Evolutionary conservation across 768 basidiomycete species (phyloP).

Genomic region (Hygrocybe coccinea): DNA sequence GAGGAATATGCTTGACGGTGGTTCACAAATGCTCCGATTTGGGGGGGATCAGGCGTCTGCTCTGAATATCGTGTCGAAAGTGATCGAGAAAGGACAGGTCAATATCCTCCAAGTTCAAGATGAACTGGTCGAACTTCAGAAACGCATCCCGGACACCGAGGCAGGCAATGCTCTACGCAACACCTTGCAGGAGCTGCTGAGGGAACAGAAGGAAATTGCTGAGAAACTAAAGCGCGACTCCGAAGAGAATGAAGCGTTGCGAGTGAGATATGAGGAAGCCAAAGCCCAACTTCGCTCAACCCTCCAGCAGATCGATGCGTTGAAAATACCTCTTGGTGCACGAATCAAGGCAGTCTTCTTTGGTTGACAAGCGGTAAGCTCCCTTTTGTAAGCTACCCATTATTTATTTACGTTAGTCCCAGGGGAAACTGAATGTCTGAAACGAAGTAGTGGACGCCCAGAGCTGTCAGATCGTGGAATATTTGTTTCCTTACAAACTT

Average conservation of each 20-base stretch:
- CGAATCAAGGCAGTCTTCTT: slow-evolving; percentile 13
- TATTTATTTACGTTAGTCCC: no score
- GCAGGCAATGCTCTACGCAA: slow-evolving; percentile 27
- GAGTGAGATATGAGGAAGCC: slow-evolving; percentile 14
- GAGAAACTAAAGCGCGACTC: slow-evolving; percentile 14
- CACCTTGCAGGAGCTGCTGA: slow-evolving; percentile 24
- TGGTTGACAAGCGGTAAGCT: slow-evolving; percentile 12
- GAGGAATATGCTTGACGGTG: slow-evolving; percentile 21
- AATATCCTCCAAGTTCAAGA: slow-evolving; percentile 27
- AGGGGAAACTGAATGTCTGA: no score
- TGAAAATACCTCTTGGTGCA: slow-evolving; percentile 24
- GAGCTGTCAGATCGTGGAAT: no score
- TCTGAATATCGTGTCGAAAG: slow-evolving; percentile 23
- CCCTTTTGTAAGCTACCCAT: no score
- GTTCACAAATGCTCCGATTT: slow-evolving; percentile 17
- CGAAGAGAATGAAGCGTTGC: slow-evolving; percentile 12
- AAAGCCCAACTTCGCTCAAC: slow-evolving; percentile 21
- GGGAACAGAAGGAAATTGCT: slow-evolving; percentile 21
- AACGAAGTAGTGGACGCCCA: no score
- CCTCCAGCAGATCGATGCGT: slow-evolving; percentile 16
- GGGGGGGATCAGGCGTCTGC: slow-evolving; percentile 19
- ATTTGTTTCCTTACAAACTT: no score
- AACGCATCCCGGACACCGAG: slow-evolving; percentile 26
- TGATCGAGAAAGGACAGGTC: slow-evolving; percentile 11
- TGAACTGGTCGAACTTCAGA: slow-evolving; percentile 28